Percentiles rank a stretch among this genome's conserved stretches.
Conservation (phyloP, 2,329 filamentous ascomycete species). For the Fusarium anthophilum region DNA sequence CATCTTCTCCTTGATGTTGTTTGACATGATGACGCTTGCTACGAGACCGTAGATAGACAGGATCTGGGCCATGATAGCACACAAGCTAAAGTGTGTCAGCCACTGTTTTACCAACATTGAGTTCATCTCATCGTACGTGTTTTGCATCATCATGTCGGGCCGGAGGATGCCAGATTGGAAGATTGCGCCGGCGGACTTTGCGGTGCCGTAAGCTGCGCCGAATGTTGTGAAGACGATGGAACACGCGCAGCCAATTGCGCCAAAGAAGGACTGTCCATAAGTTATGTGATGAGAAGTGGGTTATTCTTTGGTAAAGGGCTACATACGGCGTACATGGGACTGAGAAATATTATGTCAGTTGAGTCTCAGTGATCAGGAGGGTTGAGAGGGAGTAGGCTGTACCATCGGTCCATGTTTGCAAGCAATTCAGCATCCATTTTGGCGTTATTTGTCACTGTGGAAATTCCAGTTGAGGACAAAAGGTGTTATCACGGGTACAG, state of each 20-base stretch:
- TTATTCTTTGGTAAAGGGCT: not conserved
- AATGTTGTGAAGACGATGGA: slow-evolving; percentile 64
- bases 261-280: slow-evolving; percentile 51
- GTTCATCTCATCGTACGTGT: slow-evolving; percentile 42
- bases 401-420: slow-evolving; percentile 52
- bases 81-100: slow-evolving; percentile 44
- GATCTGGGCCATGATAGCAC: slow-evolving; percentile 59
- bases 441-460: not conserved
- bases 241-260: slow-evolving; percentile 52
- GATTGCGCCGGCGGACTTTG: slow-evolving; percentile 55
- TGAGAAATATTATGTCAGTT: slow-evolving; percentile 29
- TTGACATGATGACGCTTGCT: slow-evolving; percentile 55
- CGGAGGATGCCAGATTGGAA: slow-evolving; percentile 56
- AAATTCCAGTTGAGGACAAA: not conserved
- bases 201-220: slow-evolving; percentile 57
- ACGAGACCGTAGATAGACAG: slow-evolving; percentile 59
- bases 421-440: slow-evolving; percentile 46
- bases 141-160: slow-evolving; percentile 56
- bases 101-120: not conserved
- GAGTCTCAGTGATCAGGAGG: not conserved
- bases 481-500: not conserved
- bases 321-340: slow-evolving; percentile 57
- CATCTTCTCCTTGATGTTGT: slow-evolving; percentile 52
- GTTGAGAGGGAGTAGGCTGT: not conserved
- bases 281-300: not conserved